Evolutionary conservation across 371 early-diverging fungal genomes (phyloP).

Genomic region (Rhizopus stolonifer): DNA sequence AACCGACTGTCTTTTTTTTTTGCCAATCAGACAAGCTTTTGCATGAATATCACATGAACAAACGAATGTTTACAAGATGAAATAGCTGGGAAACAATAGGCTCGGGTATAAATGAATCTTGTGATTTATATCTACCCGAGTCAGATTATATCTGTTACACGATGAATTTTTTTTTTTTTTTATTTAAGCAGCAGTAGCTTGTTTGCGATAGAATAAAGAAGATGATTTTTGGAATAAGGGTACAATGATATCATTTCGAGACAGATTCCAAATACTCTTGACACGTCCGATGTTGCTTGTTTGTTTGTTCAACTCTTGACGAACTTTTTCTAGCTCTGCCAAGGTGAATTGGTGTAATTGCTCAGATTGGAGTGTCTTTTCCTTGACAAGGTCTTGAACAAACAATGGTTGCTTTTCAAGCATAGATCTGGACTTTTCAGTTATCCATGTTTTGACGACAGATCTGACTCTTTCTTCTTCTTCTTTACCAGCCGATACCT

Average conservation of each 20-base stretch:
- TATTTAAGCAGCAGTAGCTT: neutral
- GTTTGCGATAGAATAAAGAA: constrained; percentile 2
- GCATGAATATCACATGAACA: too few relatives aligned
- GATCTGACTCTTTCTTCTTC: constrained; percentile 20
- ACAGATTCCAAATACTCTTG: constrained; percentile 19
- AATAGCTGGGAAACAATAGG: too few relatives aligned
- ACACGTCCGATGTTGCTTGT: constrained; percentile 19
- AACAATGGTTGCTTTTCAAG: constrained; percentile 6
- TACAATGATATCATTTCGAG: constrained; percentile 21
- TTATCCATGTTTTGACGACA: constrained; percentile 13
- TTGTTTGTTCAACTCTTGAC: constrained; percentile 20
- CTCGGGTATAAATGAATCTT: too few relatives aligned
- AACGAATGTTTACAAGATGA: neutral
- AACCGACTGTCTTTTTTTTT: neutral
- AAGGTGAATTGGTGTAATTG: constrained; percentile 19
- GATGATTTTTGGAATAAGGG: constrained; percentile 16
- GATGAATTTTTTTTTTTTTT: too few relatives aligned
- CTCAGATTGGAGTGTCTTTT: neutral
- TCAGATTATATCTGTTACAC: too few relatives aligned
- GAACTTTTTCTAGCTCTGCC: constrained; percentile 21
- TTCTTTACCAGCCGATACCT: constrained; percentile 6
- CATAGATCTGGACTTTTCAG: constrained; percentile 10
- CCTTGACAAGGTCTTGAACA: constrained; percentile 6
- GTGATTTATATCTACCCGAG: too few relatives aligned
- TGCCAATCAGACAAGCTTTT: neutral